Evolutionary conservation across 768 basidiomycete genomes (phyloP).

Genomic region (Auricularia sp.): DNA sequence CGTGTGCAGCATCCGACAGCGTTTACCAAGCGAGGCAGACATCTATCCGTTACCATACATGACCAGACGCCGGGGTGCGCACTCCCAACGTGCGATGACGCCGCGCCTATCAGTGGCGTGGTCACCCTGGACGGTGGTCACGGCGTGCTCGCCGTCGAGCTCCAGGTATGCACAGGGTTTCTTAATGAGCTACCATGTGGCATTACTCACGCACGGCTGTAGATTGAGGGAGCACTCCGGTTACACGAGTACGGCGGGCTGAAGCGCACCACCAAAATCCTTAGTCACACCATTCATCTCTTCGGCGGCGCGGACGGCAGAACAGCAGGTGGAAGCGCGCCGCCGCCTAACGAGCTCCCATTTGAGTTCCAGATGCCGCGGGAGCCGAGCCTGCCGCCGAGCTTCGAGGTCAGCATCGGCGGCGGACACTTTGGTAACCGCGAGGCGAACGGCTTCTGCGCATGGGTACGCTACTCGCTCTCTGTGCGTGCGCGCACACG

Average conservation of each 20-base stretch:
- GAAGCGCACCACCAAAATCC: not conserved
- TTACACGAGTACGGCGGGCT: not conserved
- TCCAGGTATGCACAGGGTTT: not conserved
- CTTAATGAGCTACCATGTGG: not conserved
- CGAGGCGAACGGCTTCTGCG: not conserved
- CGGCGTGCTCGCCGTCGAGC: not conserved
- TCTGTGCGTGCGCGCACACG: not conserved
- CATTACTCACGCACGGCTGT: not conserved
- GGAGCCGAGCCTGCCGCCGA: not conserved
- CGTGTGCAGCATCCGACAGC: too few species aligned
- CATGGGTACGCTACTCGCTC: not conserved
- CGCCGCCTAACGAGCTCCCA: not conserved
- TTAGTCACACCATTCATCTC: not conserved
- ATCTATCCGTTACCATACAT: not conserved
- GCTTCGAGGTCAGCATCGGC: slow-evolving; percentile 1
- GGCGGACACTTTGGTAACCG: not conserved
- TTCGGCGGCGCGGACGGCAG: not conserved
- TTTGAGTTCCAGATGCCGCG: not conserved
- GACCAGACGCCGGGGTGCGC: not conserved
- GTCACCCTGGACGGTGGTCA: not conserved
- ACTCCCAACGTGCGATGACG: not conserved
- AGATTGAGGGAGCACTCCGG: not conserved
- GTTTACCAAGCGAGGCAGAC: too few species aligned
- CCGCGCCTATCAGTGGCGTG: not conserved
- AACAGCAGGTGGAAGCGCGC: not conserved